These are phyloP conservation scores for Forsythia viridissima DNA, from an alignment of 257 asterid species.

Conservation along the genomic window DNA sequence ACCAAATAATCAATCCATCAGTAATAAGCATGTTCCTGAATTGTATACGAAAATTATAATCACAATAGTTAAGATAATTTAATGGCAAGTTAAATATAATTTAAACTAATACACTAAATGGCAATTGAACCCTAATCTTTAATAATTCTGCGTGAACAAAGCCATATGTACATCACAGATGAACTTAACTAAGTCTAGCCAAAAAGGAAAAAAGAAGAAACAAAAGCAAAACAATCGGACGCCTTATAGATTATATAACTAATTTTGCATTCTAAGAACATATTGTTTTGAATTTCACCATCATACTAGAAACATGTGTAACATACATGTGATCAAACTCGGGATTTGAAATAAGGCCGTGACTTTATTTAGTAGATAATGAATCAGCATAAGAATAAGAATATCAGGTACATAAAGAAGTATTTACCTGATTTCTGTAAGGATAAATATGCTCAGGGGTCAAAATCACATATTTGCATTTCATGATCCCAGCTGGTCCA, in stretches of 20 bases:
- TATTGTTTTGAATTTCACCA: neutral
- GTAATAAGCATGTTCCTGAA: neutral
- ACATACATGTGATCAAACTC: neutral
- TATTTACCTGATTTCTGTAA: constrained; percentile 64
- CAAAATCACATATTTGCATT: constrained; percentile 60
- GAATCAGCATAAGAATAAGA: neutral
- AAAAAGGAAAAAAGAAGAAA: neutral
- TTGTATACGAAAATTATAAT: neutral
- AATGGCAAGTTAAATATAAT: neutral
- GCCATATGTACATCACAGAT: neutral
- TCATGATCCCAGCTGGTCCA: constrained; percentile 85
- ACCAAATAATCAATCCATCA: neutral
- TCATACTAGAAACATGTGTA: neutral
- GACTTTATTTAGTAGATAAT: neutral
- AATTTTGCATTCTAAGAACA: neutral
- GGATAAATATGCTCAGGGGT: constrained; percentile 64
- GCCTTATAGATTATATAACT: neutral
- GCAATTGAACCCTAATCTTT: neutral
- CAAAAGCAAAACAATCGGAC: neutral
- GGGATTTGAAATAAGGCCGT: neutral
- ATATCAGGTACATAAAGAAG: neutral
- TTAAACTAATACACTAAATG: neutral
- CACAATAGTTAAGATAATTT: neutral
- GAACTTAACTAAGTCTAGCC: neutral
- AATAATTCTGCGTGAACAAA: neutral